A percentile compares a stretch with the other conserved stretches of the same genome.
These are phyloP conservation scores for Sicyos baderoa DNA, from an alignment of 306 rosid genomes.

Conservation along the genomic window DNA sequence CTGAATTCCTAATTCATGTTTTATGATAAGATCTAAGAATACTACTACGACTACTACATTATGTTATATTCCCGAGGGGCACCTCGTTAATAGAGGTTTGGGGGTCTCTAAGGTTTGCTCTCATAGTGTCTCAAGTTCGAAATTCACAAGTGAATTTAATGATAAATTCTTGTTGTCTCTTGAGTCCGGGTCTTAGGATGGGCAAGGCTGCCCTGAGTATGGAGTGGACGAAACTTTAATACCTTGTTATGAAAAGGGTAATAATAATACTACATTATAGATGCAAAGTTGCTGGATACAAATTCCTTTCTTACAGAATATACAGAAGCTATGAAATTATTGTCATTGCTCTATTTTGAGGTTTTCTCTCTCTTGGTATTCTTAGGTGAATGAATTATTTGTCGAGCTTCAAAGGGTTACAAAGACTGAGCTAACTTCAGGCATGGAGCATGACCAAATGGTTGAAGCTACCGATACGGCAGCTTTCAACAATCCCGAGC, in stretches of 20 bases:
- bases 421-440: slow-evolving; percentile 27
- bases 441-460: slow-evolving; percentile 19
- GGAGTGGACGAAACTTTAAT: no score
- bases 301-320: neutral
- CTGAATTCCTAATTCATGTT: neutral
- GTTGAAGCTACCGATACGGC: slow-evolving; percentile 22
- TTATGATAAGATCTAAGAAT: neutral
- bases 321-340: no score
- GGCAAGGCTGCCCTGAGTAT: no score
- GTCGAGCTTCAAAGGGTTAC: slow-evolving; percentile 36
- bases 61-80: no score
- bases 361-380: slow-evolving; percentile 4
- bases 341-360: neutral
- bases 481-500: slow-evolving; percentile 16
- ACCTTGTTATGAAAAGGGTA: no score
- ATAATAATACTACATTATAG: neutral
- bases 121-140: no score
- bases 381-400: slow-evolving; percentile 53
- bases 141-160: no score
- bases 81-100: no score
- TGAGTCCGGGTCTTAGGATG: no score
- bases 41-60: neutral
- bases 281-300: slow-evolving; percentile 4
- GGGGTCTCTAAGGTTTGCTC: no score
- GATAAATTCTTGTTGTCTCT: no score